These are phyloP conservation scores for Citrus glauca DNA, from an alignment of 345 rosid species.

Conservation along the genomic window DNA sequence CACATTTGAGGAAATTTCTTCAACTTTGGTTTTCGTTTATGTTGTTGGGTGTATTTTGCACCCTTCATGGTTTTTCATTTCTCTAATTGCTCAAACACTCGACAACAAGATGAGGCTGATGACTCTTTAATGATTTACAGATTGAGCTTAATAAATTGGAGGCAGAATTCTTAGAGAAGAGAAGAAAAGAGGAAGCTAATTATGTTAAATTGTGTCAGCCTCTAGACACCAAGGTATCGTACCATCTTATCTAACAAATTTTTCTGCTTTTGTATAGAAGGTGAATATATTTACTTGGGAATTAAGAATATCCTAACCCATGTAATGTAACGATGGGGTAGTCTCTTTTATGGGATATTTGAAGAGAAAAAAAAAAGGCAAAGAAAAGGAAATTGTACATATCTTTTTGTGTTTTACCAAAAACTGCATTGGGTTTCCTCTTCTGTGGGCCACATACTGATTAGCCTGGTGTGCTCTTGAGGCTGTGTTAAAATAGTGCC, in stretches of 20 bases:
- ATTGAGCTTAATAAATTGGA: conserved; percentile 72
- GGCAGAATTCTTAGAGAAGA: conserved; percentile 83
- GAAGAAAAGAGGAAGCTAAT: conserved; percentile 79
- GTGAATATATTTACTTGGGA: neutral
- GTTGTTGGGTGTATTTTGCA: neutral
- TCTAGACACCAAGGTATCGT: conserved; percentile 59
- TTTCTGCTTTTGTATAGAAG: neutral
- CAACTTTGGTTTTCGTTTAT: no score
- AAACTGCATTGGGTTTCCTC: no score
- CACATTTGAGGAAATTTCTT: no score
- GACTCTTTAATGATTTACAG: conserved; percentile 32
- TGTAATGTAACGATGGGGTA: neutral
- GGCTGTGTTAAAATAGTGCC: no score
- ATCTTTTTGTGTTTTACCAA: neutral
- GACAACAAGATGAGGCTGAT: neutral
- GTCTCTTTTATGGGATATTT: neutral
- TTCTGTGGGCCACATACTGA: neutral
- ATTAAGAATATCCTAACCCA: neutral
- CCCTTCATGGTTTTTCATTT: neutral
- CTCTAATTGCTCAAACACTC: neutral
- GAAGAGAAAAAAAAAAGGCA: neutral
- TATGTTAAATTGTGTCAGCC: conserved; percentile 85
- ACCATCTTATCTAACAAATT: neutral
- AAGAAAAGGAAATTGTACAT: neutral
- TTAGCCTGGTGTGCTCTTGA: neutral